Percentiles rank a stretch among this genome's conserved stretches.
These are phyloP conservation scores for Mesembryanthemum crystallinum DNA, from an alignment of 148 eudicot species.

Conservation along the genomic window DNA sequence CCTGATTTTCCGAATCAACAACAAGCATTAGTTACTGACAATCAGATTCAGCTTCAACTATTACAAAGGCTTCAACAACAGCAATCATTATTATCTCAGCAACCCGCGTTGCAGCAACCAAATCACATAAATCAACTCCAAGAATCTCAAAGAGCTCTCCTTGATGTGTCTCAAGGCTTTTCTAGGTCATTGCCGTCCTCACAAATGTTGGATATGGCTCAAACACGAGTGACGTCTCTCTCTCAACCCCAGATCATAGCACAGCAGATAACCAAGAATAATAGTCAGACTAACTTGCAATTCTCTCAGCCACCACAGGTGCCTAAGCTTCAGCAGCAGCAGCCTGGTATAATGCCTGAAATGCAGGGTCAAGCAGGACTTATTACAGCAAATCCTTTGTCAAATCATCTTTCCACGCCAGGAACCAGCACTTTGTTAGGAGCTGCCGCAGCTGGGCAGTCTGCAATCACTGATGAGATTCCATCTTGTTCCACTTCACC, in stretches of 20 bases:
- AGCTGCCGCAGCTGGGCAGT: constrained; percentile 51
- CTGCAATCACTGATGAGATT: constrained; percentile 64
- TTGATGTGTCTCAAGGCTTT: constrained; percentile 55
- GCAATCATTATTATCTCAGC: constrained; percentile 59
- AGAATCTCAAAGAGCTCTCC: constrained; percentile 47
- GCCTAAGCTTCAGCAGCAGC: constrained; percentile 50
- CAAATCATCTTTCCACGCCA: constrained; percentile 47
- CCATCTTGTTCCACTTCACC: constrained; percentile 92
- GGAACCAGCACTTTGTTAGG: constrained; percentile 51
- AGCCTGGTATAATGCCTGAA: constrained; percentile 39
- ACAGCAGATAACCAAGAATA: constrained; percentile 49
- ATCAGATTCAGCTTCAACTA: constrained; percentile 64
- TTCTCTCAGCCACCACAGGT: constrained; percentile 52
- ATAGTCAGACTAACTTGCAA: constrained; percentile 36
- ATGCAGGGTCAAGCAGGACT: constrained; percentile 42
- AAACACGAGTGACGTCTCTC: constrained; percentile 34
- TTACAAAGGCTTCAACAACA: constrained; percentile 74
- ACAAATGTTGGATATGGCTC: constrained; percentile 54
- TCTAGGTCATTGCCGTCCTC: constrained; percentile 48
- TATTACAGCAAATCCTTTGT: constrained; percentile 25
- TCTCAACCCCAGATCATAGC: constrained; percentile 49
- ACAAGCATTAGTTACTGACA: constrained; percentile 50
- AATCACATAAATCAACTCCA: constrained; percentile 45
- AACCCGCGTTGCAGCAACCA: constrained; percentile 48
- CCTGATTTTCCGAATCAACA: constrained; percentile 53